Percentiles rank a stretch among this genome's conserved stretches.
phyloP scores from a whole-genome alignment of 345 rosid species.

The Heritiera littoralis region DNA sequence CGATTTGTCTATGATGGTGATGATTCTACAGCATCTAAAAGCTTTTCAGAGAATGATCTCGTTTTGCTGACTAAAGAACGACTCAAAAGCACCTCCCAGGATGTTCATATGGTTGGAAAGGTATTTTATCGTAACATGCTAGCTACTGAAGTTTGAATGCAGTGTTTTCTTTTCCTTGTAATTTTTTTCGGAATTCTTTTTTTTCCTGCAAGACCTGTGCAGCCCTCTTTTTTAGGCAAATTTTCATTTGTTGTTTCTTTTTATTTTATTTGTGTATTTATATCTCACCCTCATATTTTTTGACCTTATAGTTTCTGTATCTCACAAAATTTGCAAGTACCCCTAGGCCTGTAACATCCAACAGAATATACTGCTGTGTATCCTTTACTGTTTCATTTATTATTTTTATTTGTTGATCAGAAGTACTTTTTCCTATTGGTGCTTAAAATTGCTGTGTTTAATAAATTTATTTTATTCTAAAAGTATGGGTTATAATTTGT shows the following conservation, averaged over 20 bases:
- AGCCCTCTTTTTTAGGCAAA: neutral
- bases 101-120: slow-evolving; percentile 88
- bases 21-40: slow-evolving; percentile 55
- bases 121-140: slow-evolving; percentile 38
- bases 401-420: neutral
- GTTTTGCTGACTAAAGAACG: slow-evolving; percentile 83
- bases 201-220: neutral
- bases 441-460: neutral
- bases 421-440: neutral
- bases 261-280: neutral
- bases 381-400: no score
- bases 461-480: neutral
- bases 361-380: neutral
- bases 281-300: neutral
- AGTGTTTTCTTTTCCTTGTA: neutral
- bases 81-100: slow-evolving; percentile 50
- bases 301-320: neutral
- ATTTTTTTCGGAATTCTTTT: neutral
- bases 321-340: neutral
- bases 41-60: slow-evolving; percentile 86
- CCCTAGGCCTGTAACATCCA: neutral
- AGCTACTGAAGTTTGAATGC: neutral
- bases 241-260: no score
- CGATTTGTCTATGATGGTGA: slow-evolving; percentile 85
- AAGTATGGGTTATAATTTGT: neutral